A percentile compares a stretch with the other conserved stretches of the same genome.
Conservation (phyloP, 441 rosid species). For the Gossypium davidsonii region DNA sequence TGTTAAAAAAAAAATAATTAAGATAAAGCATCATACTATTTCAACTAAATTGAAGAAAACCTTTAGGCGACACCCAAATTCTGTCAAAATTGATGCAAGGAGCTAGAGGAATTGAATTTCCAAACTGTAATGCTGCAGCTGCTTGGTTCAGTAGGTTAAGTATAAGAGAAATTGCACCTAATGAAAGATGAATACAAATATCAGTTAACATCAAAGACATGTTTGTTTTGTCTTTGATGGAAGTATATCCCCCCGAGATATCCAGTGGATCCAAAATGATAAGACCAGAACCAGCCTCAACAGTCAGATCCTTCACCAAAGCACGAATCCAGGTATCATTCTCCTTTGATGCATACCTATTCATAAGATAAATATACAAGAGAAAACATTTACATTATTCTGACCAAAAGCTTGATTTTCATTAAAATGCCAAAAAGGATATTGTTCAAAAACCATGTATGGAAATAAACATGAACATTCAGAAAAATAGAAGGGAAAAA, state of each 20-base stretch:
- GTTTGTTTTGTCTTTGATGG: slow-evolving; percentile 85
- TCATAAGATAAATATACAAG: slow-evolving; percentile 21
- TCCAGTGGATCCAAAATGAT: slow-evolving; percentile 87
- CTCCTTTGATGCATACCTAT: slow-evolving; percentile 95
- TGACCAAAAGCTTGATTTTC: not conserved
- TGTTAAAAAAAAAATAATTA: not conserved
- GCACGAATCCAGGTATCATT: slow-evolving; percentile 94
- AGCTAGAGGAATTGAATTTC: slow-evolving; percentile 79
- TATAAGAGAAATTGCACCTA: slow-evolving; percentile 82
- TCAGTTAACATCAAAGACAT: slow-evolving; percentile 82
- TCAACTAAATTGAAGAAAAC: slow-evolving; percentile 30
- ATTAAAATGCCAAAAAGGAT: not conserved
- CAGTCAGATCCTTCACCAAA: slow-evolving; percentile 69
- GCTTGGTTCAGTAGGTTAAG: slow-evolving; percentile 86
- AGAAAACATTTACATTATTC: not conserved
- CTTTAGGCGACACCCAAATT: slow-evolving; percentile 90
- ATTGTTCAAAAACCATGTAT: not conserved
- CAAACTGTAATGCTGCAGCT: slow-evolving; percentile 77
- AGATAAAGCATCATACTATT: slow-evolving; percentile 11
- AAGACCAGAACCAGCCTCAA: slow-evolving; percentile 99
- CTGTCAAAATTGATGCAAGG: slow-evolving; percentile 81
- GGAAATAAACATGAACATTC: not conserved
- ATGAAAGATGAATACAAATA: slow-evolving; percentile 81
- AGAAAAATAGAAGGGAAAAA: not conserved
- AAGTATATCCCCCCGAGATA: slow-evolving; percentile 86